Evolutionary conservation across 257 asterid species (phyloP).

Genomic region (Solanum verrucosum): DNA sequence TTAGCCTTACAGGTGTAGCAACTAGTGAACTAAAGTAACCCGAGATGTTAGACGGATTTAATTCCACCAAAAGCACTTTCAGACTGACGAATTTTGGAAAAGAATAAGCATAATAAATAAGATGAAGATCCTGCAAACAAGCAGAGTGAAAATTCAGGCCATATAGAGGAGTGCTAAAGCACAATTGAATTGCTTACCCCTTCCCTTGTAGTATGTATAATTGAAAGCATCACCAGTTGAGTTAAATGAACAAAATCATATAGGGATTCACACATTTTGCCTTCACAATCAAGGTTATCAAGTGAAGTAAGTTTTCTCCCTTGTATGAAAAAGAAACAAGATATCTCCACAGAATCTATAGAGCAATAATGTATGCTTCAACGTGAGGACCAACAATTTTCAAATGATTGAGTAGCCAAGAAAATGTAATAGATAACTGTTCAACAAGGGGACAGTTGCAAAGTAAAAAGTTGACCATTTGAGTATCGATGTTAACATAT

Average conservation of each 20-base stretch:
- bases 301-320: not conserved
- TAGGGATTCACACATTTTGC: not conserved
- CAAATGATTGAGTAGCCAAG: not conserved
- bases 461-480: not conserved
- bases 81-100: not conserved
- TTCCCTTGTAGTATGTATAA: not conserved
- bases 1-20: not conserved
- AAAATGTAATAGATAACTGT: not conserved
- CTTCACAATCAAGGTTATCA: not conserved
- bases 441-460: not conserved
- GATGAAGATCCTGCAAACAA: not conserved
- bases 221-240: not conserved
- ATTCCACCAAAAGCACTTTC: not conserved
- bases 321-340: not conserved
- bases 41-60: no score
- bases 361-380: not conserved
- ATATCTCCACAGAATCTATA: not conserved
- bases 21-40: no score
- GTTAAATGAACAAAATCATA: not conserved
- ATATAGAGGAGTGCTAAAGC: not conserved
- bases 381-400: not conserved
- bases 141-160: not conserved
- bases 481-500: not conserved
- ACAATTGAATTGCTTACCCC: not conserved
- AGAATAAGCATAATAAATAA: not conserved